phyloP scores from a whole-genome alignment of 2,329 filamentous ascomycete species.

The Alternaria triticina region DNA sequence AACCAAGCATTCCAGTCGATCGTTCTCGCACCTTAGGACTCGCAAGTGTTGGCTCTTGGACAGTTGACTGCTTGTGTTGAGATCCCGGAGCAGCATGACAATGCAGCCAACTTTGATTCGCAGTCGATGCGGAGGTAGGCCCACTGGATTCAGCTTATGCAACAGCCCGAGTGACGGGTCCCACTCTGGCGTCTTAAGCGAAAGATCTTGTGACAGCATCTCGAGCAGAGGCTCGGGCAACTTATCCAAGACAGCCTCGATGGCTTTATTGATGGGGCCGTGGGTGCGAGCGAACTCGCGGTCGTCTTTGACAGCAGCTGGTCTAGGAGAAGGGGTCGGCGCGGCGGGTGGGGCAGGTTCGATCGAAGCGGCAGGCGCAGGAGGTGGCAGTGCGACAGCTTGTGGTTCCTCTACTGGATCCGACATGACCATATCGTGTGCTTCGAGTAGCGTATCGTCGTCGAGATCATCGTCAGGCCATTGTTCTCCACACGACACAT shows the following conservation, averaged over 20 bases:
- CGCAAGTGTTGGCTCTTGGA: constrained; percentile 44
- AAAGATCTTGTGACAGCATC: constrained; percentile 40
- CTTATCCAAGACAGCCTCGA: constrained; percentile 32
- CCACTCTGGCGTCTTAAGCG: constrained; percentile 29
- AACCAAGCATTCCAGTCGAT: constrained; percentile 41
- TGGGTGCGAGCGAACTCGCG: constrained; percentile 35
- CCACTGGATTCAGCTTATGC: constrained; percentile 41
- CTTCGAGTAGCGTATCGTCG: constrained; percentile 40
- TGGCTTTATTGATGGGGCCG: constrained; percentile 36
- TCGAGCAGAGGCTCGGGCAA: constrained; percentile 40
- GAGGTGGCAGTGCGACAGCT: neutral
- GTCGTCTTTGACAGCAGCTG: constrained; percentile 17
- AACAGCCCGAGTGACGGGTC: constrained; percentile 33
- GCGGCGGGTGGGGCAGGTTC: neutral
- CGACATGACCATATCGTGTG: constrained; percentile 35
- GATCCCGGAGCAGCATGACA: constrained; percentile 36
- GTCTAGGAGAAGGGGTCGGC: neutral
- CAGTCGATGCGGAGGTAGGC: constrained; percentile 43
- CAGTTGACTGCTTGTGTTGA: constrained; percentile 37
- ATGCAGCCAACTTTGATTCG: constrained; percentile 43
- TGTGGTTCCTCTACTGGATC: constrained; percentile 28
- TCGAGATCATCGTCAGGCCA: constrained; percentile 42
- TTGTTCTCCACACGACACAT: constrained; percentile 15
- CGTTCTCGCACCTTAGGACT: constrained; percentile 34
- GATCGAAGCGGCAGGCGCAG: neutral